Conservation (phyloP, 2,329 filamentous ascomycete genomes). For the Aspergillus texensis region DNA sequence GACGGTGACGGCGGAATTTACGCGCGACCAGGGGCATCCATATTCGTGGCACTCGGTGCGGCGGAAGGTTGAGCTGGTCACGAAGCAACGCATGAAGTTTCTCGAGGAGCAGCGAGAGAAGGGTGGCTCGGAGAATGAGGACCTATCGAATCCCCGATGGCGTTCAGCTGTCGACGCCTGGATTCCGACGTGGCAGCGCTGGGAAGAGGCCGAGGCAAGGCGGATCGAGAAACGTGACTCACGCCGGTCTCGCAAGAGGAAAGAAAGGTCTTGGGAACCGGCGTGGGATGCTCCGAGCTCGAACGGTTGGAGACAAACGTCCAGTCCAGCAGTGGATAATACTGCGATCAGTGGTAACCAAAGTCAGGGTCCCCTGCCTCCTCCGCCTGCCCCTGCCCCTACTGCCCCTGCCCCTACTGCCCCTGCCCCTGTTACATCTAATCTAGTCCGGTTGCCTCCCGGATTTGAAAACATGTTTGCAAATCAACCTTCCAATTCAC, state of each 20-base stretch:
- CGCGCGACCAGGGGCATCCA: conserved; percentile 38
- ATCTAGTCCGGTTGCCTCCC: conserved; percentile 36
- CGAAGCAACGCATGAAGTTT: conserved; percentile 45
- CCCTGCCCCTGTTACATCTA: conserved; percentile 15
- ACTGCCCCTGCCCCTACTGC: conserved; percentile 6
- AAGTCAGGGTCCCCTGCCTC: neutral
- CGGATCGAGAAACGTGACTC: conserved; percentile 43
- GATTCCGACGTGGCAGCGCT: conserved; percentile 45
- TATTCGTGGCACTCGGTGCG: conserved; percentile 49
- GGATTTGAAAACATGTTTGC: conserved; percentile 45
- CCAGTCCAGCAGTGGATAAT: neutral
- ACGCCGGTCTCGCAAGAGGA: conserved; percentile 33
- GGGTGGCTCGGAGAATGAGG: conserved; percentile 27
- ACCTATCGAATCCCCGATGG: conserved; percentile 42
- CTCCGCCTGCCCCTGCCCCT: conserved; percentile 8
- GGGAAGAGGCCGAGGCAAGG: conserved; percentile 40
- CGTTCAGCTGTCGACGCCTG: conserved; percentile 42
- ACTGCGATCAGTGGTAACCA: neutral
- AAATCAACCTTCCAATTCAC: conserved; percentile 16
- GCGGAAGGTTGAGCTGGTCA: conserved; percentile 44
- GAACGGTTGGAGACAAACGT: conserved; percentile 11
- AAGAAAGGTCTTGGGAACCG: conserved; percentile 21
- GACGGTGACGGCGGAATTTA: conserved; percentile 42
- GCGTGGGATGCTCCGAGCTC: conserved; percentile 14
- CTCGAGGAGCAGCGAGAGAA: conserved; percentile 38